phyloP scores from a whole-genome alignment of 2,329 filamentous ascomycete genomes.

The Colletotrichum camelliae region DNA sequence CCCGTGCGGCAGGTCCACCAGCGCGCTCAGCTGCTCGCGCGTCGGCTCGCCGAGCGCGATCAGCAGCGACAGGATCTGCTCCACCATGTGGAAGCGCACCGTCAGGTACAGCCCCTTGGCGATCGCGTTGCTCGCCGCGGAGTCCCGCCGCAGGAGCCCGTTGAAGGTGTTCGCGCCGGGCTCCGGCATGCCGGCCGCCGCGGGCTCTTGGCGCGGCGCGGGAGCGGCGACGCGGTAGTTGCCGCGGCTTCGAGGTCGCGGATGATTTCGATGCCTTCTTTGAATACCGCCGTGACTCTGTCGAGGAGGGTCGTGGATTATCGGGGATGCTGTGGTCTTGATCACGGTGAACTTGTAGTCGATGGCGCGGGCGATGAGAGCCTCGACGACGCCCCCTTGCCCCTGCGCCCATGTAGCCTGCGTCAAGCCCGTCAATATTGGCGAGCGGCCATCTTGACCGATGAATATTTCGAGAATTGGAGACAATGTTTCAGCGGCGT shows the following conservation, averaged over 20 bases:
- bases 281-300: neutral
- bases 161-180: neutral
- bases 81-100: neutral
- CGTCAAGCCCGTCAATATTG: neutral
- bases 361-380: neutral
- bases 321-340: neutral
- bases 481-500: neutral
- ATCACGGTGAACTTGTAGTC: neutral
- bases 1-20: constrained; percentile 9
- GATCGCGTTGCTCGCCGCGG: constrained; percentile 23
- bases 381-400: neutral
- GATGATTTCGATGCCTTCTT: neutral
- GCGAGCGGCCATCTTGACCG: neutral
- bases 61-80: neutral
- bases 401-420: neutral
- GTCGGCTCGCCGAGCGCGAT: constrained; percentile 10
- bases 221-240: neutral
- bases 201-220: neutral
- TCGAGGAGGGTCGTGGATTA: neutral
- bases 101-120: constrained; percentile 6
- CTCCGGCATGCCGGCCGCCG: neutral
- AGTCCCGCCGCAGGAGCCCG: constrained; percentile 10
- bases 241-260: constrained; percentile 7
- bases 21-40: neutral
- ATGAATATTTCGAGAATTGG: neutral